phyloP scores from a whole-genome alignment of 2,329 filamentous ascomycete genomes.

The Cucurbitaria berberidis region DNA sequence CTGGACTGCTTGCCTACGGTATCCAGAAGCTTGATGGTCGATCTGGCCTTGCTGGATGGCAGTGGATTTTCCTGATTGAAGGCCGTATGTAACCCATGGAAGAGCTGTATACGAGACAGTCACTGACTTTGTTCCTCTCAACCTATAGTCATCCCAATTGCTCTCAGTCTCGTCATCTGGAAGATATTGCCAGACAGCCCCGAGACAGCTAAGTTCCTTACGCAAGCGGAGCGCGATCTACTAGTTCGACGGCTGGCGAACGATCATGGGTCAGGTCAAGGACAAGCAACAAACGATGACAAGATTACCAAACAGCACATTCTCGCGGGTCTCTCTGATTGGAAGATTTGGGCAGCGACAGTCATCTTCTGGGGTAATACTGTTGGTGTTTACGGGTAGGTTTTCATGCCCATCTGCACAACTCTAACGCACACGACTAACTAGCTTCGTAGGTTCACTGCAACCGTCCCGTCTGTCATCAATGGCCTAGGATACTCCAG shows the following conservation, averaged over 20 bases:
- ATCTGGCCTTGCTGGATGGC: conserved; percentile 38
- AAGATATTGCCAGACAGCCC: conserved; percentile 61
- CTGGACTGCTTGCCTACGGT: conserved; percentile 43
- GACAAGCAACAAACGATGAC: conserved; percentile 57
- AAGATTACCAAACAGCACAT: conserved; percentile 56
- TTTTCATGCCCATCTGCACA: background rate
- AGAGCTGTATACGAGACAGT: background rate
- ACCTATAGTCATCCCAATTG: conserved; percentile 34
- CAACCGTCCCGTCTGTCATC: conserved; percentile 52
- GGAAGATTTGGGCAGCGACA: conserved; percentile 45
- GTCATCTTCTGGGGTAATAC: conserved; percentile 50
- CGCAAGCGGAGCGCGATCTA: conserved; percentile 42
- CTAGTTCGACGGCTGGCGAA: conserved; percentile 39
- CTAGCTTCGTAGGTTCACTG: conserved; percentile 22
- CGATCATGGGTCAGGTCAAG: conserved; percentile 55
- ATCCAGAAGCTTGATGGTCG: conserved; percentile 43
- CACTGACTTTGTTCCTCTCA: background rate
- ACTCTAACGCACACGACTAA: conserved; percentile 43
- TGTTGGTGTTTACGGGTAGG: conserved; percentile 45
- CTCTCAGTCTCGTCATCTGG: conserved; percentile 55
- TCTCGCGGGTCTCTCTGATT: conserved; percentile 55
- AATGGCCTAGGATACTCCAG: conserved; percentile 51
- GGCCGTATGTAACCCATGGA: conserved; percentile 2
- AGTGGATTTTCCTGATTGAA: conserved; percentile 43
- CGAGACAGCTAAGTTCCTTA: conserved; percentile 48